Conservation (phyloP, 495 filamentous ascomycete genomes). For the Eremomyces bilateralis region DNA sequence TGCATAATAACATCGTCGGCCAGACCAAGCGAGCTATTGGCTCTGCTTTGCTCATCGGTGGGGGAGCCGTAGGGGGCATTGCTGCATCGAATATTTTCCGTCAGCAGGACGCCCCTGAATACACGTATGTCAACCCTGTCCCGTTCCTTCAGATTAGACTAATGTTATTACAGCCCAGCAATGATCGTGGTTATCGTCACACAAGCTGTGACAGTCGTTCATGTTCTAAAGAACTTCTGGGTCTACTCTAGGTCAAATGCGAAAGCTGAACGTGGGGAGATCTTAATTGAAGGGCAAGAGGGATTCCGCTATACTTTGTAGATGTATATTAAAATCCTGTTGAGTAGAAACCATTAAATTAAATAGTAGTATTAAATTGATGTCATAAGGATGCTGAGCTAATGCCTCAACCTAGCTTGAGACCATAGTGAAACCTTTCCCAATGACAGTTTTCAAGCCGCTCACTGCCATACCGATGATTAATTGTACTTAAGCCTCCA, state of each 20-base stretch:
- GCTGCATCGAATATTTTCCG: constrained; percentile 1
- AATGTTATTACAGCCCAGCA: too few relatives aligned
- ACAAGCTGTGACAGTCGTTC: background rate
- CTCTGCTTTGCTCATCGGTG: background rate
- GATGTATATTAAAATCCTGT: too few relatives aligned
- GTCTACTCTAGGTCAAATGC: background rate
- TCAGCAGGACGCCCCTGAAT: background rate
- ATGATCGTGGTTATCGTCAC: background rate
- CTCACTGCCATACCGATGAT: too few relatives aligned
- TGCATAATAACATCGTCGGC: constrained; percentile 2
- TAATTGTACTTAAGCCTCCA: too few relatives aligned
- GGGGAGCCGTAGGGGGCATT: background rate
- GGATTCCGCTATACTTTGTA: constrained; percentile 17
- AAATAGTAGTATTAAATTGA: too few relatives aligned
- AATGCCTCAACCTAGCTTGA: too few relatives aligned
- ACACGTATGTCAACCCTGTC: too few relatives aligned
- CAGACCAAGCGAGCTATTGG: background rate
- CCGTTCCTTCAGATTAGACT: too few relatives aligned
- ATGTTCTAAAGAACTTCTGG: background rate
- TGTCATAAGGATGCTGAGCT: too few relatives aligned
- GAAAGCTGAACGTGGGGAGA: constrained; percentile 1
- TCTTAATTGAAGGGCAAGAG: background rate
- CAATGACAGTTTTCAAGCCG: too few relatives aligned
- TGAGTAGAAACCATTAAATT: too few relatives aligned
- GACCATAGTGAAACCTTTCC: too few relatives aligned